These are phyloP conservation scores for Verticillium nubilum DNA, from an alignment of 2,329 filamentous ascomycete species.

Conservation along the genomic window DNA sequence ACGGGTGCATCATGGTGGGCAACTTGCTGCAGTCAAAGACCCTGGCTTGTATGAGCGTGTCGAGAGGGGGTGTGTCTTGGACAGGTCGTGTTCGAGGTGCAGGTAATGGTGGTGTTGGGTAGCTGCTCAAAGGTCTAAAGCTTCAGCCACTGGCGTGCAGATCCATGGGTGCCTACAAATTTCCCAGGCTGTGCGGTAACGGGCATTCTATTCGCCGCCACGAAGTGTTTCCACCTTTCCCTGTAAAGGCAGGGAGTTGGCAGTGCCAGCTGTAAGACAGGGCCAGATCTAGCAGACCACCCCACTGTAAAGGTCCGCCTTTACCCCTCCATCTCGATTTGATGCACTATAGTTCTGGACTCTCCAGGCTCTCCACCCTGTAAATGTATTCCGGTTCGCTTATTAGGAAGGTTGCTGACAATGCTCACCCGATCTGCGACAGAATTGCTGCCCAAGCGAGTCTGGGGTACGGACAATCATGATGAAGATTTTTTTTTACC, in stretches of 20 bases:
- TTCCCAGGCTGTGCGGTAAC: background rate
- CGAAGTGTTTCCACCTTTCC: background rate
- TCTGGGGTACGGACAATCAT: background rate
- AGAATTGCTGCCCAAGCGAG: background rate
- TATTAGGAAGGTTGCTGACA: background rate
- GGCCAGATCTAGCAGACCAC: background rate
- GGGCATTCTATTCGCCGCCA: background rate
- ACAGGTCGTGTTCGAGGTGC: background rate
- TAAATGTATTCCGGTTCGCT: background rate
- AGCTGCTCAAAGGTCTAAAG: background rate
- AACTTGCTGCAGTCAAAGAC: background rate
- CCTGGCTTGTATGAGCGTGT: background rate
- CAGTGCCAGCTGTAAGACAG: background rate
- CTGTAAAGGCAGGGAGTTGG: background rate
- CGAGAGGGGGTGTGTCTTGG: background rate
- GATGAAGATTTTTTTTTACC: background rate
- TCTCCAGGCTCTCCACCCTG: background rate
- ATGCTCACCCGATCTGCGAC: background rate
- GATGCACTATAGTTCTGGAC: background rate
- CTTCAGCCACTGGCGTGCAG: background rate
- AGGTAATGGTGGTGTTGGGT: background rate
- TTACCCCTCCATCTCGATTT: background rate
- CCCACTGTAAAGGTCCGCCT: background rate
- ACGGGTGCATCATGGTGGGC: constrained; percentile 69
- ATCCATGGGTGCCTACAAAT: background rate